Conservation (phyloP, 192 early-diverging fungal species). For the Phlyctochytrium planicorne region DNA sequence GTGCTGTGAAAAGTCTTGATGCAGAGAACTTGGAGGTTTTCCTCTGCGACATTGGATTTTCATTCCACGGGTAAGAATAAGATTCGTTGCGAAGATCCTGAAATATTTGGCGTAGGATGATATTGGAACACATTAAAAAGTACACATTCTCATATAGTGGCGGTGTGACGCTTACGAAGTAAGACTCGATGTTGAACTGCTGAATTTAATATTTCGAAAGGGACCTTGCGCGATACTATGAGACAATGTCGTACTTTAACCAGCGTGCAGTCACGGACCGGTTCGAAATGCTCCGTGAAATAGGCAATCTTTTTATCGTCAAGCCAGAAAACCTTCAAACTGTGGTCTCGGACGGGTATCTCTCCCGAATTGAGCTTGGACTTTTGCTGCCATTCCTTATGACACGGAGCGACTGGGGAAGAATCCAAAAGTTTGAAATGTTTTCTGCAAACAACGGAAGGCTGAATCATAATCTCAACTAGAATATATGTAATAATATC, state of each 20-base stretch:
- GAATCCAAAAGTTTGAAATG: slow-evolving; percentile 38
- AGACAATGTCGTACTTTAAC: slow-evolving; percentile 74
- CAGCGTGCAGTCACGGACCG: slow-evolving; percentile 74
- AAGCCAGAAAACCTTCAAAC: slow-evolving; percentile 87
- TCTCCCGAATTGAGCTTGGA: slow-evolving; percentile 76
- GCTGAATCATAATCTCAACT: neutral
- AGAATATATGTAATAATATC: too few relatives aligned
- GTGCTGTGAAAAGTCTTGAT: slow-evolving; percentile 62
- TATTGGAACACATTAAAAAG: slow-evolving; percentile 92
- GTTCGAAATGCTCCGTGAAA: slow-evolving; percentile 86
- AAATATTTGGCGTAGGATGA: too few relatives aligned
- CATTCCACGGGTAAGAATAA: slow-evolving; percentile 70
- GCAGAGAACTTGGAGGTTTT: slow-evolving; percentile 77
- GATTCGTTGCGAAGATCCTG: neutral
- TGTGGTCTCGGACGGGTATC: slow-evolving; percentile 77
- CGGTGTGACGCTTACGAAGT: slow-evolving; percentile 85
- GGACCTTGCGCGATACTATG: slow-evolving; percentile 93
- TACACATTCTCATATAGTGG: slow-evolving; percentile 82
- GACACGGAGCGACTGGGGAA: slow-evolving; percentile 78
- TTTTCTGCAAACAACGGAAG: neutral
- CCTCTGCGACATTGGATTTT: slow-evolving; percentile 74
- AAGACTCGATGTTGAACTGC: slow-evolving; percentile 21
- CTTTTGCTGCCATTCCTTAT: slow-evolving; percentile 84
- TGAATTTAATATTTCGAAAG: slow-evolving; percentile 37
- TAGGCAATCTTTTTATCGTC: slow-evolving; percentile 91